These are phyloP conservation scores for Eucalyptus pauciflora DNA, from an alignment of 345 rosid species.

Conservation along the genomic window DNA sequence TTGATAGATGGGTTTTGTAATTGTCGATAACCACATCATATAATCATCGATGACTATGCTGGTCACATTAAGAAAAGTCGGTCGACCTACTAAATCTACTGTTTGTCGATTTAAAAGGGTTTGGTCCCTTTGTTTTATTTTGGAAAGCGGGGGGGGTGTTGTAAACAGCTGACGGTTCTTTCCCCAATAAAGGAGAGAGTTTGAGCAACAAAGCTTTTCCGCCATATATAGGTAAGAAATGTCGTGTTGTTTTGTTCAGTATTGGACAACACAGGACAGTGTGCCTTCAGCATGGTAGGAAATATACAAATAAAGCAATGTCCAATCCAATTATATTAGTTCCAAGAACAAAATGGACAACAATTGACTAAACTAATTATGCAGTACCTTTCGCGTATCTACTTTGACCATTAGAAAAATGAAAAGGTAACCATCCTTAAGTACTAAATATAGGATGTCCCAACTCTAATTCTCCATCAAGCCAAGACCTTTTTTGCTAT, in stretches of 20 bases:
- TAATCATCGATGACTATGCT: neutral
- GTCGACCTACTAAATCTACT: neutral
- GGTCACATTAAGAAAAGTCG: neutral
- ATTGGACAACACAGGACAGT: neutral
- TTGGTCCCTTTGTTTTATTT: too few relatives aligned
- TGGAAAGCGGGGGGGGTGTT: too few relatives aligned
- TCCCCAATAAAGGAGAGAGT: neutral
- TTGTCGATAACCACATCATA: neutral
- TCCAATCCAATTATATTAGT: neutral
- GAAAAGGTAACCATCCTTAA: neutral
- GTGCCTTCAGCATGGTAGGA: neutral
- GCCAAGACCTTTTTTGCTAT: neutral
- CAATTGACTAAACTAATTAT: neutral
- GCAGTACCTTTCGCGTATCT: neutral
- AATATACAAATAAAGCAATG: neutral
- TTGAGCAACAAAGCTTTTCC: neutral
- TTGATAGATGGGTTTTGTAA: neutral
- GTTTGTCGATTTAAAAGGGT: neutral
- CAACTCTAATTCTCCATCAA: neutral
- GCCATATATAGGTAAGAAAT: neutral
- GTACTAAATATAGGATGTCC: neutral
- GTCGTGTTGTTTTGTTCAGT: neutral
- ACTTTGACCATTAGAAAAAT: neutral
- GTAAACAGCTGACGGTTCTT: neutral
- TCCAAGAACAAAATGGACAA: neutral